Base-by-base conservation (phyloP, 805 yeast species). In the Metschnikowia orientalis region DNA sequence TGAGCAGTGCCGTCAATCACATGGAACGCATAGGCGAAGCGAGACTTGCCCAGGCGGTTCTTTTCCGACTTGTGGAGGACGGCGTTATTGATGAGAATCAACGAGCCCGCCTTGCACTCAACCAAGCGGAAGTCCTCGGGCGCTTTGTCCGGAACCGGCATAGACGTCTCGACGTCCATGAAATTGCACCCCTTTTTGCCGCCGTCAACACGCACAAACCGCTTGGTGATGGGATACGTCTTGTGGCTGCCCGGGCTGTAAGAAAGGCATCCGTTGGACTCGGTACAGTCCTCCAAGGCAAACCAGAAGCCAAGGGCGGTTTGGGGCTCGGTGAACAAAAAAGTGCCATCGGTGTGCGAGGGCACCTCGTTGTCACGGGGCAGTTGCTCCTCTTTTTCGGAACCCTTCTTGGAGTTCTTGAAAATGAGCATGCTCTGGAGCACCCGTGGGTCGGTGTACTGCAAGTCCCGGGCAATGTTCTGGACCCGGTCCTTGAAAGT, bases 21-120 rank as follows among this genome's bases (percentile, higher is more conserved):
- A 51, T 84, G 94, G 57, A 84, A 84, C 0, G 92, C 81, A 56
- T 82, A 84, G 0, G 88, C 92, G 49, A 67, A 81, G 41, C 94
- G 66, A 7, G 86, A 77, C 36, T 63, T 65, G 4, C 44, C 44
- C 8, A 83, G 74, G 1, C 48, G 30, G 50, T 84, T 84, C 33
- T 62, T 61, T 44, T 76, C 84, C 3, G 87, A 79, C 54, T 80
- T 78, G 52, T 84, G 94, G 14, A 84, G 53, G 3, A 83, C 83
- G 0, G 78, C 65, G 44, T 82, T 81, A 51, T 84, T 79, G 32
- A 84, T 84, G 42, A 83, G 60, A 1, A 84, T 76, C 45, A 84
- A 59, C 1, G 83, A 69, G 0, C 92, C 92, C 2, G 84, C 85
- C 13, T 78, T 75, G 40, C 89, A 82, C 37, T 71, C 75, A 4